phyloP scores from a whole-genome alignment of 2,329 filamentous ascomycete species.

The Aspergillus fumigatus region DNA sequence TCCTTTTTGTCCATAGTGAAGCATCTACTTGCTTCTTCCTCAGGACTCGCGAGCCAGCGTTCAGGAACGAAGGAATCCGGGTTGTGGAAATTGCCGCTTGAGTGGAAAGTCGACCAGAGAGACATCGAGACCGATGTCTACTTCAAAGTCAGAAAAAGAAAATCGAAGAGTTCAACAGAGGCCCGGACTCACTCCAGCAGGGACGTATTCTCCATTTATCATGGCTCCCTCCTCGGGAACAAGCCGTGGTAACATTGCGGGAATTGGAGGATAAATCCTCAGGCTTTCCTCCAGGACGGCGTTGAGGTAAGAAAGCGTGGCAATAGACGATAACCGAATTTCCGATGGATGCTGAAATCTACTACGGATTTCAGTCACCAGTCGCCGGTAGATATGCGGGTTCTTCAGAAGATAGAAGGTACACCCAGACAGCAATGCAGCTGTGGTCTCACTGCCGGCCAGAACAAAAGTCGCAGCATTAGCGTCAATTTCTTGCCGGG shows the following conservation, averaged over 20 bases:
- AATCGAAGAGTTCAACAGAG: too few species aligned
- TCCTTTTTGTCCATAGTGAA: slow-evolving; percentile 30
- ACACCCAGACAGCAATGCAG: slow-evolving; percentile 37
- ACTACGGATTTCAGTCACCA: slow-evolving; percentile 15
- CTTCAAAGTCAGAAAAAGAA: background rate
- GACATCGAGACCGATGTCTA: slow-evolving; percentile 5
- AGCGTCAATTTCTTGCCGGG: slow-evolving; percentile 34
- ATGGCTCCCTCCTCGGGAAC: slow-evolving; percentile 25
- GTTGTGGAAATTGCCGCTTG: slow-evolving; percentile 14
- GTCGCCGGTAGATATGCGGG: slow-evolving; percentile 5
- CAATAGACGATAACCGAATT: slow-evolving; percentile 14
- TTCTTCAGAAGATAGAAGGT: slow-evolving; percentile 34
- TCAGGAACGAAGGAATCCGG: slow-evolving; percentile 25
- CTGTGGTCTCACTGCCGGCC: slow-evolving; percentile 45
- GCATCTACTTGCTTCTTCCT: background rate
- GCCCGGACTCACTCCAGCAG: slow-evolving; percentile 17
- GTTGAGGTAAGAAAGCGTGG: slow-evolving; percentile 20
- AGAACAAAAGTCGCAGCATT: slow-evolving; percentile 37
- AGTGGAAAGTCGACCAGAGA: slow-evolving; percentile 3
- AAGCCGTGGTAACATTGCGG: slow-evolving; percentile 27
- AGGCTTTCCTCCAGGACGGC: slow-evolving; percentile 24
- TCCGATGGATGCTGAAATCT: slow-evolving; percentile 14
- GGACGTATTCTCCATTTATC: slow-evolving; percentile 22
- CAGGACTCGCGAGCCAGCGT: slow-evolving; percentile 21
- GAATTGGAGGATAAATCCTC: slow-evolving; percentile 25